These are phyloP conservation scores for Lolium multiflorum DNA, from an alignment of 176 grass and related monocot genomes.

Conservation along the genomic window DNA sequence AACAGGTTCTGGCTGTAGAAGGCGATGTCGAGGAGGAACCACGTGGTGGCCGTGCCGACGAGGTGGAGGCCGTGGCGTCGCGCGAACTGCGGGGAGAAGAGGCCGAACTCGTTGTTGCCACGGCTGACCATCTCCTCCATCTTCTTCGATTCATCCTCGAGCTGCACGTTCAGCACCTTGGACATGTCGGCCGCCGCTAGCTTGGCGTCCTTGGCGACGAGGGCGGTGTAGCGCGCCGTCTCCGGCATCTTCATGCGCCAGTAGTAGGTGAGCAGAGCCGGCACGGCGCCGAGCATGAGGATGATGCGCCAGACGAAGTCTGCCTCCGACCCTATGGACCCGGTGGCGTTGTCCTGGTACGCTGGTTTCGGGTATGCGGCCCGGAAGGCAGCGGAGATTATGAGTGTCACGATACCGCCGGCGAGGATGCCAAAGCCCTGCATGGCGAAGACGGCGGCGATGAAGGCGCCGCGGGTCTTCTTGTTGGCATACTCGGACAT, in stretches of 20 bases:
- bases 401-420: slow-evolving; percentile 65
- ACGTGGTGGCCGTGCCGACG: slow-evolving; percentile 62
- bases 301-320: slow-evolving; percentile 78
- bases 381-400: slow-evolving; percentile 55
- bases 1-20: slow-evolving; percentile 90
- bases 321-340: slow-evolving; percentile 48
- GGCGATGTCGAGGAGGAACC: slow-evolving; percentile 90
- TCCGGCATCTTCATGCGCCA: slow-evolving; percentile 86
- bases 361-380: slow-evolving; percentile 46
- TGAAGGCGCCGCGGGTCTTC: slow-evolving; percentile 76
- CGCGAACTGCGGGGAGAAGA: slow-evolving; percentile 65
- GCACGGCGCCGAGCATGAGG: slow-evolving; percentile 67
- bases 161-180: slow-evolving; percentile 49
- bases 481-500: slow-evolving; percentile 79
- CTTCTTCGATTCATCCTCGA: slow-evolving; percentile 4
- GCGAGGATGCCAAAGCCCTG: slow-evolving; percentile 81
- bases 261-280: slow-evolving; percentile 73
- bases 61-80: slow-evolving; percentile 64
- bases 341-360: slow-evolving; percentile 40
- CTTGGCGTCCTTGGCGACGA: slow-evolving; percentile 65
- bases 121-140: slow-evolving; percentile 46
- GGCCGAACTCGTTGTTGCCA: slow-evolving; percentile 26
- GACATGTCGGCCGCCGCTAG: slow-evolving; percentile 73
- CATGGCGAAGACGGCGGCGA: slow-evolving; percentile 84
- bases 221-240: slow-evolving; percentile 77